These are phyloP conservation scores for Phytophthora citrophthora DNA, from an alignment of 352 stramenopile genomes.

Conservation along the genomic window DNA sequence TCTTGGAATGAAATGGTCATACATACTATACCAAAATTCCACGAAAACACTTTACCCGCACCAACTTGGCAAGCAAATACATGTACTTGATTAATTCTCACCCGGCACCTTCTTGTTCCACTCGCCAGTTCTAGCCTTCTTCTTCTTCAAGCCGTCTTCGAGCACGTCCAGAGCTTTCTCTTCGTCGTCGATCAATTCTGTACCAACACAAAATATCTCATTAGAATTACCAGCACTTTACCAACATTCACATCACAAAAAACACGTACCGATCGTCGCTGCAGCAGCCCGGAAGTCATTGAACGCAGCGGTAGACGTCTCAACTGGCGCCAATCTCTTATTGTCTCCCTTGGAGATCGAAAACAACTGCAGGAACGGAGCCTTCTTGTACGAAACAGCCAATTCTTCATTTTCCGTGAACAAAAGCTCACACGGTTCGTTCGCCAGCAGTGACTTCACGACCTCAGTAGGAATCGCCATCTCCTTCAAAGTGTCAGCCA, in stretches of 20 bases:
- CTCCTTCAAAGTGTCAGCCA: conserved; percentile 35
- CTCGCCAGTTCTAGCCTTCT: conserved; percentile 69
- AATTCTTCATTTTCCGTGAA: conserved; percentile 59
- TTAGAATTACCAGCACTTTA: conserved; percentile 1
- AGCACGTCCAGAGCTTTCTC: conserved; percentile 61
- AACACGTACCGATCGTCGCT: conserved; percentile 58
- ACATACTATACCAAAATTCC: too few relatives aligned
- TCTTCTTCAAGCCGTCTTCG: conserved; percentile 81
- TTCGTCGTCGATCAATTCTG: conserved; percentile 58
- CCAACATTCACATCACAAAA: not conserved
- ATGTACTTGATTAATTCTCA: conserved; percentile 33
- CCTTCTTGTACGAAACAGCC: conserved; percentile 64
- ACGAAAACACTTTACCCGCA: too few relatives aligned
- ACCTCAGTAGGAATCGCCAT: conserved; percentile 30
- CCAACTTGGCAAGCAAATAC: conserved; percentile 10
- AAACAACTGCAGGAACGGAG: conserved; percentile 70
- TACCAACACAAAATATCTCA: conserved; percentile 11
- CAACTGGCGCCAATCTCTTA: conserved; percentile 24
- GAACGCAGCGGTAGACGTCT: conserved; percentile 34
- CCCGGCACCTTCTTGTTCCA: conserved; percentile 47
- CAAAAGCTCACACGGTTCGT: conserved; percentile 52
- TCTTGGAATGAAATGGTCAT: too few relatives aligned
- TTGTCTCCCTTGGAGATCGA: conserved; percentile 38
- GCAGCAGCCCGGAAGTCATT: conserved; percentile 53
- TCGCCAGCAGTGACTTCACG: conserved; percentile 44